Conservation (phyloP, 768 basidiomycete genomes). For the Boletus subcaerulescens region DNA sequence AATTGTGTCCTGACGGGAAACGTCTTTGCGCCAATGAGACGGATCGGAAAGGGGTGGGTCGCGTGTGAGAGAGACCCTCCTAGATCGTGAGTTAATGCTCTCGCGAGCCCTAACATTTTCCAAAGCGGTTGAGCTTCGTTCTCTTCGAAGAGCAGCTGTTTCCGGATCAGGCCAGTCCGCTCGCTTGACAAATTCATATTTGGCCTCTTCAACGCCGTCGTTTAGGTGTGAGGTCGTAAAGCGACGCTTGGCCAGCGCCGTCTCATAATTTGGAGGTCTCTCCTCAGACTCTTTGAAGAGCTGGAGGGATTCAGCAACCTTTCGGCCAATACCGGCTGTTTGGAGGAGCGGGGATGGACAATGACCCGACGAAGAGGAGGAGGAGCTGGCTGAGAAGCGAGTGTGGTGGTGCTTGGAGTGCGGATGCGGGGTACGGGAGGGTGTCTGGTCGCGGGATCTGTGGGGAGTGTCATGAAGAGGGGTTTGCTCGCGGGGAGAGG, state of each 20-base stretch:
- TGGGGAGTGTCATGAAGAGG: slow-evolving; percentile 33
- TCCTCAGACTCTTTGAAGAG: slow-evolving; percentile 75
- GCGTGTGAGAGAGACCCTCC: slow-evolving; percentile 35
- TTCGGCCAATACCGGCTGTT: slow-evolving; percentile 62
- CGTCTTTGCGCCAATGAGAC: slow-evolving; percentile 56
- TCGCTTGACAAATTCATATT: slow-evolving; percentile 80
- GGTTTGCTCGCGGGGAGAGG: not conserved
- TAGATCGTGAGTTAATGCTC: slow-evolving; percentile 23
- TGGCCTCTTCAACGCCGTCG: slow-evolving; percentile 59
- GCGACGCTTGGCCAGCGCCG: slow-evolving; percentile 30
- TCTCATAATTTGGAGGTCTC: slow-evolving; percentile 25
- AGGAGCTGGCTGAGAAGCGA: slow-evolving; percentile 30
- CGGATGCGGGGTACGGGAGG: slow-evolving; percentile 5
- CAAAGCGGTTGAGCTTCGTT: slow-evolving; percentile 60
- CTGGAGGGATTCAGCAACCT: slow-evolving; percentile 79
- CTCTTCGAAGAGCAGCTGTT: slow-evolving; percentile 63
- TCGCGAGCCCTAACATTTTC: slow-evolving; percentile 58
- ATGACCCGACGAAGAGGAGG: slow-evolving; percentile 13
- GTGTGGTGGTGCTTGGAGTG: slow-evolving; percentile 34
- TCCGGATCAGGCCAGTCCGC: slow-evolving; percentile 86
- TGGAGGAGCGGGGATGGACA: slow-evolving; percentile 7
- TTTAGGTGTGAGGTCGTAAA: slow-evolving; percentile 38
- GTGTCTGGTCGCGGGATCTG: slow-evolving; percentile 9
- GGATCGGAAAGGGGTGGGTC: slow-evolving; percentile 48
- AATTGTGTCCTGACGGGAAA: slow-evolving; percentile 37